phyloP scores from a whole-genome alignment of 192 early-diverging fungal genomes.

The Geosiphon pyriformis region DNA sequence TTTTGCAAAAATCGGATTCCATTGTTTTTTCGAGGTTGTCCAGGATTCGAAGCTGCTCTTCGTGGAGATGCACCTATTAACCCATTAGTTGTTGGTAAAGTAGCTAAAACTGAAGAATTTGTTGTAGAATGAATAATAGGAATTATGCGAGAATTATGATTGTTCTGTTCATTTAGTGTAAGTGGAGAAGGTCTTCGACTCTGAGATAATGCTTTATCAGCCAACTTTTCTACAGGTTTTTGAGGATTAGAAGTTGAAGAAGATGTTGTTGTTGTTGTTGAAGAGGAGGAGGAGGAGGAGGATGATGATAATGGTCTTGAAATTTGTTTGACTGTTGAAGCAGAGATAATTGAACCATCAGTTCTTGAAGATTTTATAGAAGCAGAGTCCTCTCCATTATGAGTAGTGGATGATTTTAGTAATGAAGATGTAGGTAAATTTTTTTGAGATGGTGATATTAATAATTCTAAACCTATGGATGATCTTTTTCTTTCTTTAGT shows the following conservation, averaged over 20 bases:
- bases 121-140: not conserved
- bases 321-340: not conserved
- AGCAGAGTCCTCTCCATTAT: not conserved
- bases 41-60: slow-evolving; percentile 23
- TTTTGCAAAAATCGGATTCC: slow-evolving; percentile 6
- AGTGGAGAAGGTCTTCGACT: slow-evolving; percentile 17
- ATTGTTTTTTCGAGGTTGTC: not conserved
- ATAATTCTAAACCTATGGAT: not conserved
- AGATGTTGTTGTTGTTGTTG: not conserved
- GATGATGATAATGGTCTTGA: too few relatives aligned
- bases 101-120: not conserved
- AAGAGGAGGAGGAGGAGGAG: not conserved
- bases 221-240: slow-evolving; percentile 5
- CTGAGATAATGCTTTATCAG: slow-evolving; percentile 1
- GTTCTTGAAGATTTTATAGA: slow-evolving; percentile 10
- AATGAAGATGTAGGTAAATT: not conserved
- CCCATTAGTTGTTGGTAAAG: not conserved
- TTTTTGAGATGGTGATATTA: not conserved
- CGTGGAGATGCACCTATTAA: not conserved
- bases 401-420: not conserved
- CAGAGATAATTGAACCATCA: not conserved
- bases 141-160: slow-evolving; percentile 15
- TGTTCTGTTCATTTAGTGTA: slow-evolving; percentile 1
- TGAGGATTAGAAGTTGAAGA: not conserved
- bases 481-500: not conserved